Evolutionary conservation across 2,329 filamentous ascomycete species (phyloP).

Genomic region (Cordyceps cateniannulata): DNA sequence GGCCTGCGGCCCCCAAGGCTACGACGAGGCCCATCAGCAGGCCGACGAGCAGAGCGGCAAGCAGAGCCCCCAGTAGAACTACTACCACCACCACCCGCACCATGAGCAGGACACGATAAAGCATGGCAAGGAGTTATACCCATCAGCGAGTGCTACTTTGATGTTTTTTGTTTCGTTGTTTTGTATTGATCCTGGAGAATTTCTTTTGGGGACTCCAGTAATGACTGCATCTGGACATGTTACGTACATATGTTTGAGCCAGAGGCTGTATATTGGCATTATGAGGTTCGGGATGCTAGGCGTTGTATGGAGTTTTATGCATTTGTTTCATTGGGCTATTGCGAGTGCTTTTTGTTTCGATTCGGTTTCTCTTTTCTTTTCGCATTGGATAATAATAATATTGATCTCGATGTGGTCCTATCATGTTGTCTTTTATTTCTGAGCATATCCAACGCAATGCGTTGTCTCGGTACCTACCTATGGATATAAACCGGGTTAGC

Average conservation of each 20-base stretch:
- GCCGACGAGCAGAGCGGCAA: constrained; percentile 4
- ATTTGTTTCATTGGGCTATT: constrained; percentile 3
- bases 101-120: constrained; percentile 7
- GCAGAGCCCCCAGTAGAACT: not conserved
- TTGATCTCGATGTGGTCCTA: not conserved
- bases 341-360: not conserved
- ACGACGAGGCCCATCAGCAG: constrained; percentile 5
- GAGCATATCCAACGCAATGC: not conserved
- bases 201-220: not conserved
- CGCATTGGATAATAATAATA: constrained; percentile 6
- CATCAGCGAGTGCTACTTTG: constrained; percentile 2
- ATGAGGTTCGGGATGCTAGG: not conserved
- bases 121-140: constrained; percentile 3
- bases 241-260: constrained; percentile 5
- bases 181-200: constrained; percentile 5
- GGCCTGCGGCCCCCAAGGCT: not conserved
- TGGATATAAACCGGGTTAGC: not conserved
- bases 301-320: not conserved
- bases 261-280: not conserved
- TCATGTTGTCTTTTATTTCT: not conserved
- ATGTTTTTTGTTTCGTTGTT: not conserved
- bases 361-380: not conserved
- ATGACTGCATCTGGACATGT: constrained; percentile 2
- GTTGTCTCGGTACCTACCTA: not conserved
- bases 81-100: not conserved